Percentiles rank a stretch among this genome's conserved stretches.
These are phyloP conservation scores for Colletotrichum destructivum DNA, from an alignment of 2,329 filamentous ascomycete species.

Conservation along the genomic window DNA sequence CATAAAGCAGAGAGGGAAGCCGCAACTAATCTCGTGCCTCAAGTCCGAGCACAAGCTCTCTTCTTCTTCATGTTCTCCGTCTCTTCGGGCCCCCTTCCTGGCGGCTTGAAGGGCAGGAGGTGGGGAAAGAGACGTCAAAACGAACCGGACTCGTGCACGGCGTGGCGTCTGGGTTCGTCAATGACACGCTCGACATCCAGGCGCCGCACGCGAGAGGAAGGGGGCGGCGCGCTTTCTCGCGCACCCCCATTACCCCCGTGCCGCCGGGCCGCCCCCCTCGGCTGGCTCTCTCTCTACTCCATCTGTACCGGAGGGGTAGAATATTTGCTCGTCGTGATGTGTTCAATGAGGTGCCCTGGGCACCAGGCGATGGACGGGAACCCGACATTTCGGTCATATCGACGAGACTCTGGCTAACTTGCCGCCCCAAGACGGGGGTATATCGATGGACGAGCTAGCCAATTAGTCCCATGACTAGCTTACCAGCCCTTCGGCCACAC, in stretches of 20 bases:
- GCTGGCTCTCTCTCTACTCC: background rate
- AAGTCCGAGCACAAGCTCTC: background rate
- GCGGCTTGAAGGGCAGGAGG: no score
- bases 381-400: background rate
- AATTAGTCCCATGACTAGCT: background rate
- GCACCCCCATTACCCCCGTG: background rate
- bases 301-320: background rate
- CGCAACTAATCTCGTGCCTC: background rate
- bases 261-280: background rate
- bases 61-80: background rate
- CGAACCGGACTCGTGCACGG: background rate
- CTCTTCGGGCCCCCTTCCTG: background rate
- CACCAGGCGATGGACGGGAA: background rate
- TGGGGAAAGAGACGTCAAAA: background rate
- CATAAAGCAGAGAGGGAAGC: no score
- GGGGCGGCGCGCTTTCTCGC: background rate
- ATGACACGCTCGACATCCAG: background rate
- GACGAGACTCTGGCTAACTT: background rate
- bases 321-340: background rate
- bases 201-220: background rate
- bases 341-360: background rate
- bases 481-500: constrained; percentile 3
- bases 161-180: constrained; percentile 6
- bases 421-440: background rate
- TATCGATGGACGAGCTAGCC: background rate